These are phyloP conservation scores for Chalaropsis ovoidea DNA, from an alignment of 2,329 filamentous ascomycete species.

Conservation along the genomic window DNA sequence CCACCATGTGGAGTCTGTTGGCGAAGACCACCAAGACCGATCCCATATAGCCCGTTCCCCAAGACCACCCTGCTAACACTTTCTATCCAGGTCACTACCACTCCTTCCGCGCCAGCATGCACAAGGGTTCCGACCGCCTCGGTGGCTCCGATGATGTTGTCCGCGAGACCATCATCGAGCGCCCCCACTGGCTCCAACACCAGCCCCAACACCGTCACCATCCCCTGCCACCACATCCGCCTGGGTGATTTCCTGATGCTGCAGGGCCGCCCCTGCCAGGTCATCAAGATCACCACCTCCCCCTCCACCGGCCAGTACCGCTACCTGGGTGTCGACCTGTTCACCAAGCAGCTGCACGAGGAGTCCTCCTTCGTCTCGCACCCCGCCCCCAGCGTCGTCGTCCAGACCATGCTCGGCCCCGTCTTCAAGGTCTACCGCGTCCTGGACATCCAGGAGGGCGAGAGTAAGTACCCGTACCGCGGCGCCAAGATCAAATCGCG, in stretches of 20 bases:
- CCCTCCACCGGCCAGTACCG: slow-evolving; percentile 97
- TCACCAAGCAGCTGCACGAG: slow-evolving; percentile 99
- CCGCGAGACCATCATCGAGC: slow-evolving; percentile 36
- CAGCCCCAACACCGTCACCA: slow-evolving; percentile 77
- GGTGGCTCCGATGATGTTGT: slow-evolving; percentile 40
- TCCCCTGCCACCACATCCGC: slow-evolving; percentile 99
- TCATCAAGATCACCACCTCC: slow-evolving; percentile 98
- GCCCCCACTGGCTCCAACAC: slow-evolving; percentile 31
- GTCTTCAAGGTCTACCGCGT: slow-evolving; percentile 99
- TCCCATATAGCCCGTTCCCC: no score
- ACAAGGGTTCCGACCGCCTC: slow-evolving; percentile 49
- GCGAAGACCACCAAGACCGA: slow-evolving; percentile 21
- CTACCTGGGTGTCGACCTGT: slow-evolving; percentile 98
- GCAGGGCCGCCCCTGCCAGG: slow-evolving; percentile 97
- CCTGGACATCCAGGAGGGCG: slow-evolving; percentile 81
- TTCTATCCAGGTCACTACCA: slow-evolving; percentile 44
- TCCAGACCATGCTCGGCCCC: slow-evolving; percentile 98
- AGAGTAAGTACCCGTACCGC: slow-evolving; percentile 31
- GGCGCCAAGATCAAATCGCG: slow-evolving; percentile 1
- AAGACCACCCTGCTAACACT: slow-evolving; percentile 23
- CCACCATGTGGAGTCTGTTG: no score
- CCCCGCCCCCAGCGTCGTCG: slow-evolving; percentile 89
- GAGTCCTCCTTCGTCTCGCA: slow-evolving; percentile 97
- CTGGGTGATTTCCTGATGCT: slow-evolving; percentile 98
- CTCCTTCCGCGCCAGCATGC: slow-evolving; percentile 46